Conservation (phyloP, 371 early-diverging fungal species). For the Syncephalis plumigaleata region DNA sequence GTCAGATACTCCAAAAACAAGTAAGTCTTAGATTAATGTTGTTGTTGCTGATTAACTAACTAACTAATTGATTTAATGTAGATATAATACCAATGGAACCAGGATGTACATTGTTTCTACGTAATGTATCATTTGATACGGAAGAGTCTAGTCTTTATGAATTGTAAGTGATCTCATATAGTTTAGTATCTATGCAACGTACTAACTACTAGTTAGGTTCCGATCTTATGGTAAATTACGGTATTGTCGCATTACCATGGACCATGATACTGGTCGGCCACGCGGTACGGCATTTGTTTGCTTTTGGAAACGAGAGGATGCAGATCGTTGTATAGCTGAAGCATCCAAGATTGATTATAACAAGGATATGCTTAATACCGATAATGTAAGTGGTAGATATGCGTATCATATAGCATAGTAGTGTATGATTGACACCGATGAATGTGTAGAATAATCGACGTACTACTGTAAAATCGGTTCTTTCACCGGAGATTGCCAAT, state of each 20-base stretch:
- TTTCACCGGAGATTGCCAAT: constrained; percentile 45
- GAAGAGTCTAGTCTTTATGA: constrained; percentile 62
- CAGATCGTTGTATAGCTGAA: constrained; percentile 49
- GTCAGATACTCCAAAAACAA: constrained; percentile 14
- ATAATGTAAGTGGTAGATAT: neutral
- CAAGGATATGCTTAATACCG: constrained; percentile 8
- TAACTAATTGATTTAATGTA: too few species aligned
- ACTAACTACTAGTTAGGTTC: too few species aligned
- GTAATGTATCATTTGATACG: constrained; percentile 81
- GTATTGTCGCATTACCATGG: constrained; percentile 71
- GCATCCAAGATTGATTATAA: constrained; percentile 34
- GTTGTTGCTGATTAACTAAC: too few species aligned
- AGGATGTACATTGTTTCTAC: constrained; percentile 75
- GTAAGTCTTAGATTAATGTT: too few species aligned
- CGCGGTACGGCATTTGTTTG: constrained; percentile 89
- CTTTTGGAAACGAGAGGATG: constrained; percentile 52
- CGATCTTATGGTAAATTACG: constrained; percentile 54
- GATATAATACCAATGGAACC: constrained; percentile 8
- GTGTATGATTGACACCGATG: too few species aligned
- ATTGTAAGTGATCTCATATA: constrained; percentile 35
- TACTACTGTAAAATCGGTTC: too few species aligned
- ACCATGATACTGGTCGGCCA: constrained; percentile 57
- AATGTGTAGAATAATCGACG: too few species aligned
- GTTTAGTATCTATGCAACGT: neutral
- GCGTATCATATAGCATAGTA: too few species aligned